Percentiles rank a stretch among this genome's conserved stretches.
Conservation (phyloP, 805 yeast genomes). For the Cyberlindnera subsufficiens region DNA sequence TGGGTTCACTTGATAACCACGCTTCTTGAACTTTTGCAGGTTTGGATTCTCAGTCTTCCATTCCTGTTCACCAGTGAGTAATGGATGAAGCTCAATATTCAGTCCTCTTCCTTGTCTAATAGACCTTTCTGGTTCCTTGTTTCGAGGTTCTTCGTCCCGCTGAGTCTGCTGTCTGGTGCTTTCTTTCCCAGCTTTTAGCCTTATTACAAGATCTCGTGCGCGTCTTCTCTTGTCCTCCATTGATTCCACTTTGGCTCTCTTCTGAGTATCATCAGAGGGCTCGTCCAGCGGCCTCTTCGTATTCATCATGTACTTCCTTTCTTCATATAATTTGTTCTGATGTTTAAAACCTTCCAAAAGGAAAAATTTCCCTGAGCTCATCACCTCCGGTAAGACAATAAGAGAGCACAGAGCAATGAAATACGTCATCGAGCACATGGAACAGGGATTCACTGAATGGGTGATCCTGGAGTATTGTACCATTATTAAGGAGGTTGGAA, state of each 20-base stretch:
- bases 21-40: slow-evolving; percentile 13
- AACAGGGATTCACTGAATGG: slow-evolving; percentile 95
- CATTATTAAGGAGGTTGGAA: slow-evolving; percentile 79
- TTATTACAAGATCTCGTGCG: slow-evolving; percentile 9
- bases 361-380: neutral
- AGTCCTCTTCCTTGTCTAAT: slow-evolving; percentile 14
- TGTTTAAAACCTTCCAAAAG: neutral
- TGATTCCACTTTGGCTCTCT: neutral
- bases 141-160: neutral
- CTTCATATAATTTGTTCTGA: neutral
- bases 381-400: neutral
- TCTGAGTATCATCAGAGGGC: neutral
- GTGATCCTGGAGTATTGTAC: slow-evolving; percentile 81
- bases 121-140: neutral
- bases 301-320: neutral
- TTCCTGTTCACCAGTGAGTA: slow-evolving; percentile 18
- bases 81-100: slow-evolving; percentile 26
- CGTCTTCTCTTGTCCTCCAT: slow-evolving; percentile 6
- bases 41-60: slow-evolving; percentile 20
- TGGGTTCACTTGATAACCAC: slow-evolving; percentile 29
- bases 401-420: slow-evolving; percentile 43
- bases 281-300: slow-evolving; percentile 1
- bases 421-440: slow-evolving; percentile 96
- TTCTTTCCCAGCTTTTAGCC: slow-evolving; percentile 5
- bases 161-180: neutral